Base-by-base conservation (phyloP, 306 rosid species). In the Quercus agrifolia region DNA sequence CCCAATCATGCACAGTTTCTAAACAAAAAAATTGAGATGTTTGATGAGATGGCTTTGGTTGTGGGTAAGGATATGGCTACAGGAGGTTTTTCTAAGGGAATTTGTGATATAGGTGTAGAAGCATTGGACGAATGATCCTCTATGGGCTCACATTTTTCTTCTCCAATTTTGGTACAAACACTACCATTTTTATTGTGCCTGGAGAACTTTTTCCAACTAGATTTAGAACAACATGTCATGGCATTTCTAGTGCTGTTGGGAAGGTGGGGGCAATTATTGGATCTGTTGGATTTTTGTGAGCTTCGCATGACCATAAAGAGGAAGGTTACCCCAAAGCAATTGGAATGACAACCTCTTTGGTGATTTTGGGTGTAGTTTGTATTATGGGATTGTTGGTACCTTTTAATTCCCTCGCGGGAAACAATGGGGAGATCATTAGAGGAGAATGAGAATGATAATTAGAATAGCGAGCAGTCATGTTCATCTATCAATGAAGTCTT, bases 101-200 rank as follows among this genome's bases (percentile, higher is more conserved):
- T 30, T 30, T 30, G 33, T 30, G 33, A 30, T 30, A 30, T 30
- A 30, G 33, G 33, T 30, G 33, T 4, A 30, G 33, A 30, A 30
- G 33, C 33, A 30, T 30, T 30, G 31, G 31, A 30, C 31, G 0
- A 30, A 30, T 30, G 79, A 49, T 86, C 38, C 81, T 90, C 15
- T 92, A 92, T 41, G 87, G 90, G 5, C 91, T 92, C 74, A 89
- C 95, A 6, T 90, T 92, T 74, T 92, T 90, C 87, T 92, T 90
- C 74, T 85, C 97, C 1, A 92, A 92, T 44, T 92, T 92, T 14
- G 95, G 97, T 8, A 95, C 95, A 27, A 92, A 92, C 85, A 90
- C 97, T 44, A 92, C 97, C 4, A 90, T 93, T 15, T 92, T 89
- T 31, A 90, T 92, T 4, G 86, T 90, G 69, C 95, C 95, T 0